Conservation (phyloP, 345 rosid genomes). For the Linum usitatissimum region DNA sequence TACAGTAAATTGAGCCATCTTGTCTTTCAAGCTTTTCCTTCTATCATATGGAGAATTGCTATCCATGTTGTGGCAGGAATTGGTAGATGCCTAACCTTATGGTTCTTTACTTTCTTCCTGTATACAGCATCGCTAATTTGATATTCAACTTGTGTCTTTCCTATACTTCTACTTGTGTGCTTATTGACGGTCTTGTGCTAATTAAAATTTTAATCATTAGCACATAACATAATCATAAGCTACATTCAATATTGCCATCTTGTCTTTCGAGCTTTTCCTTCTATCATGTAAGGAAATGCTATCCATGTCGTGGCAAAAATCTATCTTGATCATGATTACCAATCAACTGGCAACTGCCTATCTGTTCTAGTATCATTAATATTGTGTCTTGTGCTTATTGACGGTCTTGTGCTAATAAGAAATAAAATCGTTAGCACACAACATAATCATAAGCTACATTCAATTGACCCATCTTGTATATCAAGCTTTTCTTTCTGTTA, state of each 20-base stretch:
- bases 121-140: too few species aligned
- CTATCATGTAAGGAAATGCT: constrained; percentile 1
- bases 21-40: constrained; percentile 22
- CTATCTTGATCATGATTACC: too few species aligned
- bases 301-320: not conserved
- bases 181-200: constrained; percentile 9
- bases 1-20: constrained; percentile 22
- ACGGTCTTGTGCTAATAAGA: not conserved
- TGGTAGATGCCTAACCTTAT: too few species aligned
- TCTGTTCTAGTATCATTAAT: too few species aligned
- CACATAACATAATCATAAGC: constrained; percentile 23
- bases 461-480: not conserved
- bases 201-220: constrained; percentile 3
- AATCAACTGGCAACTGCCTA: too few species aligned
- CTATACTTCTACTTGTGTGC: constrained; percentile 4
- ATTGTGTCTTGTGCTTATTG: constrained; percentile 17
- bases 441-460: constrained; percentile 21
- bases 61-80: constrained; percentile 28
- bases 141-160: too few species aligned
- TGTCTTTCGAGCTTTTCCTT: constrained; percentile 9
- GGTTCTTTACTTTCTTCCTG: not conserved
- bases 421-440: constrained; percentile 11
- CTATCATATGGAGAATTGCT: constrained; percentile 13
- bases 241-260: constrained; percentile 2
- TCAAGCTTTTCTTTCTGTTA: constrained; percentile 7